Conservation (phyloP, 1,139 yeast species). For the Saccharomyces pastorianus region DNA sequence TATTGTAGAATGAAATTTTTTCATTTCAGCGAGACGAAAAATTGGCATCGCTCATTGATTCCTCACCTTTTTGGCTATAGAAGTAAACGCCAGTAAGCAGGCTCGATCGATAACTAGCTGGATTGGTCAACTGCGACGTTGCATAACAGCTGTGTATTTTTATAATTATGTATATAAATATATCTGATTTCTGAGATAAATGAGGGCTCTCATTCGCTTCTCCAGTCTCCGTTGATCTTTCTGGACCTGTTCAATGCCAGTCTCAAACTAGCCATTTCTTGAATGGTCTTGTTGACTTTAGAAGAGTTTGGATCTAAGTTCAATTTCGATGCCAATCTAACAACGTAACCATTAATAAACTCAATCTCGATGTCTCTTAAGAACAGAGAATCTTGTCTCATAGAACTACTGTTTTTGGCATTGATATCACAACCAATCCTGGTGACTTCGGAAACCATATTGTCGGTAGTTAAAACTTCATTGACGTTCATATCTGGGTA, state of each 20-base stretch:
- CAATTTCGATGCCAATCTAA: constrained; percentile 37
- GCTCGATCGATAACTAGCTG: no score
- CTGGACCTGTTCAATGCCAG: constrained; percentile 23
- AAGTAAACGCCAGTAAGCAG: no score
- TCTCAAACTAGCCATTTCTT: constrained; percentile 32
- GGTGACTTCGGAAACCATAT: constrained; percentile 41
- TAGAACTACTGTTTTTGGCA: constrained; percentile 65
- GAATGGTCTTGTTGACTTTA: constrained; percentile 30
- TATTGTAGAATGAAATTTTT: not conserved
- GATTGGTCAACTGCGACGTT: no score
- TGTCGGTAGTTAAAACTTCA: constrained; percentile 36
- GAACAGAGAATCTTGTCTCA: constrained; percentile 72
- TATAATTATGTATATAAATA: not conserved
- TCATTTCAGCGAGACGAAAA: not conserved
- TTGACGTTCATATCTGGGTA: constrained; percentile 22
- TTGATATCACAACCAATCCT: constrained; percentile 39
- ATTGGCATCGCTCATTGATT: no score
- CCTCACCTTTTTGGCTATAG: no score
- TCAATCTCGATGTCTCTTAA: constrained; percentile 66
- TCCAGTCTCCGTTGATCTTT: constrained; percentile 11
- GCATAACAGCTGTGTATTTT: not conserved
- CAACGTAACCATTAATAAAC: constrained; percentile 69
- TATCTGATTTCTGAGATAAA: not conserved
- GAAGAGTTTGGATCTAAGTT: constrained; percentile 22
- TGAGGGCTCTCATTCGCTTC: constrained; percentile 1